Base-by-base conservation (phyloP, 768 basidiomycete species). In the Leccinum variicolor region DNA sequence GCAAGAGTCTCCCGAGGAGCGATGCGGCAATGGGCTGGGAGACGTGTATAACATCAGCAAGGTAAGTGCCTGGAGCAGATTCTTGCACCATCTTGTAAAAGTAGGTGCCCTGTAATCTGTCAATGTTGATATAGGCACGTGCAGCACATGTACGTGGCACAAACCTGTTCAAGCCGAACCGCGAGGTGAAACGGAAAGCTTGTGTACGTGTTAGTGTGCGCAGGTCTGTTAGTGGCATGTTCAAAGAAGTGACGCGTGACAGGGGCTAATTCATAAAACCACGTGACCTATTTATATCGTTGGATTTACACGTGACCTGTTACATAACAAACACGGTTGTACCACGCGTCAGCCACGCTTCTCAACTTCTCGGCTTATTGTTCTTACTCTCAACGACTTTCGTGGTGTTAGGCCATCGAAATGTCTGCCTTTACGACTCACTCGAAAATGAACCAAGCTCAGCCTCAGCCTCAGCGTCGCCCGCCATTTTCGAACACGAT, bases 321-420 rank as follows among this genome's bases (percentile, higher is more conserved):
- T 70, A 70, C 48, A 31, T 72, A 70, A 70, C 53, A 62, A 56
- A 72, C 71, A 73, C 71, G 71, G 64, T 53, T 31, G 34, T 19
- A 19, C 50, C 19, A 52, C 41, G 31, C 53, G 51, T 59, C 55
- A 68, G 66, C 61, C 62, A 57, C 59, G 15, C 21, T 15, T 26
- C 39, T 29, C 52, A 46, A 25, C 49, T 50, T 59, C 23, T 45
- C 28, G 29, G 54, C 61, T 39, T 39, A 39, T 39, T 39, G 36
- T 39, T 39, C 15, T n/a, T 39, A 7, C 14, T 36, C 17, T 36
- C 34, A 17, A 1, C 31, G 64, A 64, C 72, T 63, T 69, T 71
- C 69, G 59, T 68, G 78, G 79, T 77, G 79, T 79, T 80, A 80
- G 79, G 79, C 79, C 79, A 68, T 63, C 64, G 65, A 60, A 63